A percentile compares a stretch with the other conserved stretches of the same genome.
These are phyloP conservation scores for Ogataea nakhonphanomensis DNA, from an alignment of 805 yeast species.

Conservation along the genomic window DNA sequence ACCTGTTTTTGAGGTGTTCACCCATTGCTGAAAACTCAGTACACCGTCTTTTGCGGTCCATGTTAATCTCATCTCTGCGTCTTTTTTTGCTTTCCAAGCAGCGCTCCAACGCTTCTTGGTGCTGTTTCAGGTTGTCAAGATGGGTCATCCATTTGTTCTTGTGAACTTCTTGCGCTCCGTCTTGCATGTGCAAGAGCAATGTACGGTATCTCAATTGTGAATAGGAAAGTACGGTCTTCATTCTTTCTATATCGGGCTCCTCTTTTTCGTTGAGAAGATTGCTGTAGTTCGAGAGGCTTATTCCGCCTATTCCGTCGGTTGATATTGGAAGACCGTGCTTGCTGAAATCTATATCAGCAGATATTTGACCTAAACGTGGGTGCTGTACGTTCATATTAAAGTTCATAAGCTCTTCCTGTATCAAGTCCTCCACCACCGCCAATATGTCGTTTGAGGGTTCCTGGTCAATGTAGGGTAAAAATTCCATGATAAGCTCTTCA, in stretches of 20 bases:
- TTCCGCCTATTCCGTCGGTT: slow-evolving; percentile 14
- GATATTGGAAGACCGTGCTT: slow-evolving; percentile 5
- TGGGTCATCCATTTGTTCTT: slow-evolving; percentile 36
- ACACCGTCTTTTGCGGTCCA: slow-evolving; percentile 42
- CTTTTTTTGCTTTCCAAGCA: slow-evolving; percentile 37
- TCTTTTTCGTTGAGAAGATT: slow-evolving; percentile 14
- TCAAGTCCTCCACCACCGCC: slow-evolving; percentile 19
- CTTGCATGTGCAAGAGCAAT: slow-evolving; percentile 30
- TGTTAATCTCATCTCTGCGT: slow-evolving; percentile 41
- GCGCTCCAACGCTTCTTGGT: slow-evolving; percentile 27
- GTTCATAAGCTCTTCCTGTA: slow-evolving; percentile 21
- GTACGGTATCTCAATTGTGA: slow-evolving; percentile 39
- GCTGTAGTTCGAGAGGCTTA: slow-evolving; percentile 19
- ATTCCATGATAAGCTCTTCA: slow-evolving; percentile 16
- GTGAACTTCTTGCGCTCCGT: slow-evolving; percentile 9
- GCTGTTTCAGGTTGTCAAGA: slow-evolving; percentile 33
- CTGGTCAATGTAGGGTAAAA: slow-evolving; percentile 24
- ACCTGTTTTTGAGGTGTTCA: slow-evolving; percentile 43
- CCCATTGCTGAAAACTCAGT: slow-evolving; percentile 40
- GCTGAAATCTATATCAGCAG: background rate
- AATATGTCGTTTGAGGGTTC: slow-evolving; percentile 21
- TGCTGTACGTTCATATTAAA: slow-evolving; percentile 15
- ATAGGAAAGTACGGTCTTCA: slow-evolving; percentile 40
- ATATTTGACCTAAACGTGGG: slow-evolving; percentile 6
- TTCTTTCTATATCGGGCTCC: slow-evolving; percentile 19